Evolutionary conservation across 2,329 filamentous ascomycete species (phyloP), one percentile per base, ranked within the genome.

Genomic region (Diaporthe sp.): DNA sequence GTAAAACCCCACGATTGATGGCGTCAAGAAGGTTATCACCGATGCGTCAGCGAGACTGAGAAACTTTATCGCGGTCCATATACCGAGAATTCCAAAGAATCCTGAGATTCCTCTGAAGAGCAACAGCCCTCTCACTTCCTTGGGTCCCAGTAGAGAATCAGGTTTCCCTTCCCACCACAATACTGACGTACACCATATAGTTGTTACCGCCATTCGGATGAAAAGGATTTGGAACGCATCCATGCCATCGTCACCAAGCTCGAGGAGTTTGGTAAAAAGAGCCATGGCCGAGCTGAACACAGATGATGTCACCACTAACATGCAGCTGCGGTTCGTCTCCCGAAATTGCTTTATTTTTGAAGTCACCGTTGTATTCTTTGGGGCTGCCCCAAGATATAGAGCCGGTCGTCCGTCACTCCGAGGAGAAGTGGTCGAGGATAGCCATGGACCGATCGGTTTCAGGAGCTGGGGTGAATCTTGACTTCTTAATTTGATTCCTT

Each of bases 251-350:
- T 34, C 76, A 17, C 61, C 71, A 31, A 70, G 42, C 49, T 73
- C 74, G 10, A 77, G 74, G 31, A 76, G 83, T 28, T 95, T 89
- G 0, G 95, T 94, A 55, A 92, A 92, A 13, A 97, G 90, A 82
- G 97, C 97, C 96, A 98, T 98, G 71, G 94, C 84, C 0, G 93
- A 92, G 2, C 93, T 95, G 79, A 98, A 98, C 49, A 97, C 86
- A 83, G 98, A 95, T 0, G 95, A 90, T 3, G 93, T 77, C 25
- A 95, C 86, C 58, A 98, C 94, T 60, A 95, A 87, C 31, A 93
- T 86, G 28, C 96, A 89, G 2, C 94, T 94, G 78, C 93, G 92
- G 80, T 97, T 95, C 72, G 87, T 85, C 6, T 84, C 78, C 93
- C 93, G 95, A 78, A 91, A 85, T 31, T 76, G 77, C 31, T 78